These are phyloP conservation scores for Cicer cuneatum DNA, from an alignment of 306 rosid genomes.

Conservation along the genomic window DNA sequence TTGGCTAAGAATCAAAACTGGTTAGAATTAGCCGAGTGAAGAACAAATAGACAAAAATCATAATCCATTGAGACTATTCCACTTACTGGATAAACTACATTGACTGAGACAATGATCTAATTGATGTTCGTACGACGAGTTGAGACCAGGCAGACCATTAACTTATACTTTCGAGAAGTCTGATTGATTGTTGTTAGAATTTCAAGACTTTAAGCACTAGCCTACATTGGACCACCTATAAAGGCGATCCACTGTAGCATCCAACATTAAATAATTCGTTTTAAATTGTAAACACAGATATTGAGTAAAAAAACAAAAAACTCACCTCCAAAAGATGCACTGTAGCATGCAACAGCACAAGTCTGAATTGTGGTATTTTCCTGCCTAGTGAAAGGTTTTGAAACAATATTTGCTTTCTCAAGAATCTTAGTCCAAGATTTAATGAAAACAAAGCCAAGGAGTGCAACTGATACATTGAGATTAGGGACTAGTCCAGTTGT, in stretches of 20 bases:
- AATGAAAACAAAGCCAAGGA: constrained; percentile 82
- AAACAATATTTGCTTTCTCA: constrained; percentile 69
- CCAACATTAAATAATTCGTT: not conserved
- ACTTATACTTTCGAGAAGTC: too few relatives aligned
- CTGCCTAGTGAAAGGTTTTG: constrained; percentile 83
- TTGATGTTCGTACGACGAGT: too few relatives aligned
- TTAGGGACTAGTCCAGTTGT: constrained; percentile 90
- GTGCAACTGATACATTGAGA: constrained; percentile 93
- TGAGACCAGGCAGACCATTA: too few relatives aligned
- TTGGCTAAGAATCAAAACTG: too few relatives aligned
- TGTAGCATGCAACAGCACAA: constrained; percentile 92
- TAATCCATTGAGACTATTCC: too few relatives aligned
- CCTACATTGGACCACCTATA: too few relatives aligned
- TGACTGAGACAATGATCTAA: too few relatives aligned
- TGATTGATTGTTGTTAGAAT: too few relatives aligned
- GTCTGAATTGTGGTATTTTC: constrained; percentile 91
- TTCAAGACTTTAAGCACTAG: too few relatives aligned
- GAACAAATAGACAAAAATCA: too few relatives aligned
- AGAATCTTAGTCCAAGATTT: constrained; percentile 74
- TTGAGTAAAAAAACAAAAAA: constrained; percentile 1
- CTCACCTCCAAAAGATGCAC: constrained; percentile 80
- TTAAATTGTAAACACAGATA: not conserved
- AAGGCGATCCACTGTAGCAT: not conserved
- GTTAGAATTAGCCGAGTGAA: too few relatives aligned
- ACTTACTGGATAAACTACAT: too few relatives aligned